Evolutionary conservation across 2,329 filamentous ascomycete species (phyloP).

Genomic region (Cladophialophora psammophila): DNA sequence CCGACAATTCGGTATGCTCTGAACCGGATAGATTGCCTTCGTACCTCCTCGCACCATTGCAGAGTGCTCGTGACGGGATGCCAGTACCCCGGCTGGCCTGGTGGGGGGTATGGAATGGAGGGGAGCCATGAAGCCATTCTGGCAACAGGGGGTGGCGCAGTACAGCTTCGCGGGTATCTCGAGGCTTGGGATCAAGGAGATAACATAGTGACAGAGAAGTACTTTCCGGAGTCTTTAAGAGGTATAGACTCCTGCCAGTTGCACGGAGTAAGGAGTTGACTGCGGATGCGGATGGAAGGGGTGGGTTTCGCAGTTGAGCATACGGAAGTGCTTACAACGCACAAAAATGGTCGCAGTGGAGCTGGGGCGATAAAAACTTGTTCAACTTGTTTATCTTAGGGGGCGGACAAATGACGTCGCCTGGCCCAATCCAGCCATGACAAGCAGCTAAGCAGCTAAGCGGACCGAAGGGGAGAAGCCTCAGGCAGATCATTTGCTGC

Average conservation of each 20-base stretch:
- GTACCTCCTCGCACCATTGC: conserved; percentile 82
- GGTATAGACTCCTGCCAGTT: background rate
- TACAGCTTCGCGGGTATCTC: background rate
- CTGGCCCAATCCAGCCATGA: background rate
- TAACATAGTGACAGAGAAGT: conserved; percentile 2
- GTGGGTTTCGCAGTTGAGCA: conserved; percentile 7
- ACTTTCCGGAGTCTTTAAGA: background rate
- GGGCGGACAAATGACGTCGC: conserved; percentile 15
- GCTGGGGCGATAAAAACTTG: conserved; percentile 8
- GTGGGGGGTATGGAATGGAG: conserved; percentile 58
- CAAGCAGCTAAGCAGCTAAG: background rate
- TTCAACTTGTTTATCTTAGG: background rate
- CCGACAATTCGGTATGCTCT: background rate
- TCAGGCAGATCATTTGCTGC: conserved; percentile 14
- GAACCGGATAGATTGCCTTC: conserved; percentile 20
- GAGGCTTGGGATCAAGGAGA: background rate
- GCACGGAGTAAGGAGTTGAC: background rate
- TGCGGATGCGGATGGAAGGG: conserved; percentile 21
- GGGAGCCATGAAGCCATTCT: conserved; percentile 50
- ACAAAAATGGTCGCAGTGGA: conserved; percentile 5
- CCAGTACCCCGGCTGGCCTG: conserved; percentile 67
- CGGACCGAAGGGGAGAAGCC: background rate
- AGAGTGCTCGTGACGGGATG: conserved; percentile 73
- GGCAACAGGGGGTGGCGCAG: background rate
- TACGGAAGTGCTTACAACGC: conserved; percentile 10